Evolutionary conservation across 129 eudicot species (phyloP), one percentile per base, ranked within the genome.

Genomic region (Logfia minima): DNA sequence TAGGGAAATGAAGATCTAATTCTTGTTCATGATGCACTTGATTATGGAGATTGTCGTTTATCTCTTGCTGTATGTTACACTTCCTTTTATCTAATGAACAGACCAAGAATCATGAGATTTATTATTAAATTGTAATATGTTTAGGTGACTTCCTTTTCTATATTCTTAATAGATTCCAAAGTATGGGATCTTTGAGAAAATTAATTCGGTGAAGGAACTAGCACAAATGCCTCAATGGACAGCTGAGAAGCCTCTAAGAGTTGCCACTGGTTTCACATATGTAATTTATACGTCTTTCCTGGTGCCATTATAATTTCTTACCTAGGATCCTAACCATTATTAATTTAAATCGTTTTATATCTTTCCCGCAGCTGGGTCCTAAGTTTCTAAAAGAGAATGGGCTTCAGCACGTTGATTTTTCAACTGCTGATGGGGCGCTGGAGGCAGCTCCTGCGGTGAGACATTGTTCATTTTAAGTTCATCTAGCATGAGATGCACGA

Each of bases 391-490:
- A 85, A 73, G 98, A 94, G n/a, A 91, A 87, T 53, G 98, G 98
- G 66, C 81, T 94, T 82, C 78, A 86, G 77, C 89, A 94, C 83
- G 97, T 91, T 58, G 83, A 77, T 0, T 93, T 94, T 83, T 94
- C 98, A 74, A 89, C 98, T 80, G 98, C 98, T 86, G 98, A 94
- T 67, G 98, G 98, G 75, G 98, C 97, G 41, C 77, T 91, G 55
- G 98, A 94, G 79, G 98, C 98, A 76, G 97, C 98, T 86, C 98
- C 98, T 35, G 98, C 97, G 61, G 98, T 91, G 64, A 90, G 97
- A 22, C 17, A 59, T 80, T 56, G n/a, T 29, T 68, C 56, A 60
- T 6, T 71, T 39, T 16, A 60, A 70, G 51, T 60, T 59, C 53
- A 71, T 68, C 51, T 75, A 23, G 48, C n/a, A 58, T 68, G 56